Base-by-base conservation (phyloP, 129 eudicot species). In the Flaveria ramosissima region DNA sequence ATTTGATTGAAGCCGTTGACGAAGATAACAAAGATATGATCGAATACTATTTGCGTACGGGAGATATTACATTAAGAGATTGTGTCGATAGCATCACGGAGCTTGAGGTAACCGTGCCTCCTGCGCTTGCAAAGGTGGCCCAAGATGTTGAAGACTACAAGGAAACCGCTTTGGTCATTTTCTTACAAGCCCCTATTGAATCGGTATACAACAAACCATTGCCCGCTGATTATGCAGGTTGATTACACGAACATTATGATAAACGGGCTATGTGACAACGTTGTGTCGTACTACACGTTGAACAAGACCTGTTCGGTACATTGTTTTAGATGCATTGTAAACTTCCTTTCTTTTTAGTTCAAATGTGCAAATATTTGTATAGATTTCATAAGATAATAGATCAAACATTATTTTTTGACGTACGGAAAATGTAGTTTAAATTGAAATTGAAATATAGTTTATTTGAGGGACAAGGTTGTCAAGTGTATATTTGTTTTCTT, bases 161-260 rank as follows among this genome's bases (percentile, higher is more conserved):
- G 76, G 80, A 80, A 73, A 80, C 84, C 9, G 43, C 84, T 74
- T 74, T 80, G 71, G 72, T 74, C 71, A 68, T 80, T 55, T 80
- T 80, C 75, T 68, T 80, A 67, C 84, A 80, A 74, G 84, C 84
- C 13, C 84, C 84, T 39, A 80, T 80, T 6, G 84, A 80, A 68
- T 55, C 84, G n/a, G 72, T 80, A 80, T 80, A 80, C 76, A 80
- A 80, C 41, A 80, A 74, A 74, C 84, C 84, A 23, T 10, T 80
- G 71, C 84, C 84, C 1, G 80, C 20, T 57, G 76, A 80, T 80
- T 80, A 80, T 3, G 30, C 36, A 4, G 84, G 84, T 2, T 80
- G 42, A 74, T 45, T 53, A 74, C 41, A 14, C 20, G 75, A 56
- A 7, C 3, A 19, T 9, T 56, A 26, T 4, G 7, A 27, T 80